Percentiles rank a stretch among this genome's conserved stretches.
Evolutionary conservation across 495 filamentous ascomycete species (phyloP).

Genomic region (Aspergillus taichungensis): DNA sequence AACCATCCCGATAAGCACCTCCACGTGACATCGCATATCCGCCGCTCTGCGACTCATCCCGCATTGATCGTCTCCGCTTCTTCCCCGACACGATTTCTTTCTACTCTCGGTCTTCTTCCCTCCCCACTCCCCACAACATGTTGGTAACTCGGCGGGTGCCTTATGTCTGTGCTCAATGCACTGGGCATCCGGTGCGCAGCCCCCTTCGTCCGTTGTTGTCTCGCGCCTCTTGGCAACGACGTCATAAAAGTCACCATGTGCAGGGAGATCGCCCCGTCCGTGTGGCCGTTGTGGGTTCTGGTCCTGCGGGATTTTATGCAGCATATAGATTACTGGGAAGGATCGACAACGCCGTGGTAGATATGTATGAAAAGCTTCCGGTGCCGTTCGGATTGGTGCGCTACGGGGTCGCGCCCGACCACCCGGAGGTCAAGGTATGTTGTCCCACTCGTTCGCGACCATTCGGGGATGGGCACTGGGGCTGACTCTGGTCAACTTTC

Average conservation of each 20-base stretch:
- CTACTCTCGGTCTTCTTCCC: background rate
- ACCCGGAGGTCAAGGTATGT: conserved; percentile 91
- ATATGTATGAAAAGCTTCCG: conserved; percentile 94
- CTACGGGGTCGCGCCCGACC: conserved; percentile 93
- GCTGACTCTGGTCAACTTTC: background rate
- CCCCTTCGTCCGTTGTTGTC: conserved; percentile 1
- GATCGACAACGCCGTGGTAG: conserved; percentile 61
- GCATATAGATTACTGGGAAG: conserved; percentile 74
- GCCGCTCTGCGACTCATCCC: too few species aligned
- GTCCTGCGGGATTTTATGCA: conserved; percentile 93
- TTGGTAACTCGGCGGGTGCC: conserved; percentile 22
- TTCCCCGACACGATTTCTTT: background rate
- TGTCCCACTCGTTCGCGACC: background rate
- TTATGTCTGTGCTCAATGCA: conserved; percentile 30
- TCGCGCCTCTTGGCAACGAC: conserved; percentile 11
- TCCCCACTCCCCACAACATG: background rate
- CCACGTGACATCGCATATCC: conserved; percentile 17
- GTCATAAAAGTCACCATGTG: conserved; percentile 25
- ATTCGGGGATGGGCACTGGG: background rate
- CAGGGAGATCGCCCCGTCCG: conserved; percentile 50
- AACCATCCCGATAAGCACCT: conserved; percentile 19
- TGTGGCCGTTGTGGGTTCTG: conserved; percentile 86
- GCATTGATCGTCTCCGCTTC: background rate
- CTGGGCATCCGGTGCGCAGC: conserved; percentile 10
- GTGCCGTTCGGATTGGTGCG: conserved; percentile 87